These are phyloP conservation scores for Dimocarpus longan DNA, from an alignment of 345 rosid species.

Conservation along the genomic window DNA sequence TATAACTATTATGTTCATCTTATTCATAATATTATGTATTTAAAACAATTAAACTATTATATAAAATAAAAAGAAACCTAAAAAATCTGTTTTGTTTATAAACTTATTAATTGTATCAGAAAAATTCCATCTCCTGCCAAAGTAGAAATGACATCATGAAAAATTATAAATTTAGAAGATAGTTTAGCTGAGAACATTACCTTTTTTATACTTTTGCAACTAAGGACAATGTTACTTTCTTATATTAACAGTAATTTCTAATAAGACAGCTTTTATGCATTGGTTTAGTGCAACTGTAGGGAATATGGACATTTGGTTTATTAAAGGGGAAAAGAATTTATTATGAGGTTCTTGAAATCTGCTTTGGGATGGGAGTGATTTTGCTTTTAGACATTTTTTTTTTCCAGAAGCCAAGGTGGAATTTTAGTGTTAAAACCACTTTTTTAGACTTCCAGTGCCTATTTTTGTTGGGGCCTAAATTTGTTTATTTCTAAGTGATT, in stretches of 20 bases:
- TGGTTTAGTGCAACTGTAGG: background rate
- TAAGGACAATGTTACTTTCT: background rate
- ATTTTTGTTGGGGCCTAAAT: background rate
- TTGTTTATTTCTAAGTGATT: background rate
- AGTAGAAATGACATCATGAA: no score
- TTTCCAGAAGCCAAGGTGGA: background rate
- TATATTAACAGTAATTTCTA: background rate
- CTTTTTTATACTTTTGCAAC: background rate
- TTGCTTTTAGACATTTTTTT: slow-evolving; percentile 1
- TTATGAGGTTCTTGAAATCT: background rate
- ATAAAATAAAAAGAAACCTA: background rate
- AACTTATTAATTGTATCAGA: no score
- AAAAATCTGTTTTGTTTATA: no score
- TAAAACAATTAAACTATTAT: background rate
- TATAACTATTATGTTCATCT: background rate
- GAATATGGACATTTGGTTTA: background rate
- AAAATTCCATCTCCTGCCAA: no score
- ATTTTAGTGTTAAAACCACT: background rate
- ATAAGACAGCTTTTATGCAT: background rate
- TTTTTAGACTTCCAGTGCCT: background rate
- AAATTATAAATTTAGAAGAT: background rate
- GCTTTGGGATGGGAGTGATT: background rate
- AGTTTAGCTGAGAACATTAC: background rate
- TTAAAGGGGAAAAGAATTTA: background rate
- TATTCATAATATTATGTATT: background rate